Evolutionary conservation across 1,284 basidiomycete species (phyloP).

Genomic region (Trametes hirsuta): DNA sequence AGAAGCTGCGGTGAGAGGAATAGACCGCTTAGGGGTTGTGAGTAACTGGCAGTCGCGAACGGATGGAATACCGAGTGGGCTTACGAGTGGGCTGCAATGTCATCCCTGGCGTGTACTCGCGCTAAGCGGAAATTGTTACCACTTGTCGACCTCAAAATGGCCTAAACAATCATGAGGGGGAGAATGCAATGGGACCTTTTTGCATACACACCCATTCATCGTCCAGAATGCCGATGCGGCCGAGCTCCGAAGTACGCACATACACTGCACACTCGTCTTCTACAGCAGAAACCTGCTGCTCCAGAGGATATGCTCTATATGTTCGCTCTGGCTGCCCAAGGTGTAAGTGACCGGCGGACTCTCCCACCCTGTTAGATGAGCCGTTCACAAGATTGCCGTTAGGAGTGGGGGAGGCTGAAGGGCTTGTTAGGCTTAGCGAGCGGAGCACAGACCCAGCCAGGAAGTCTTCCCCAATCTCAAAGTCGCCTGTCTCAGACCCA

Average conservation of each 20-base stretch:
- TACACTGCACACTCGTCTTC: slow-evolving; percentile 32
- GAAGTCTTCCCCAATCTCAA: slow-evolving; percentile 70
- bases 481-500: slow-evolving; percentile 31
- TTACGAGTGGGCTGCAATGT: slow-evolving; percentile 39
- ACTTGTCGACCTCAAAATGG: slow-evolving; percentile 12
- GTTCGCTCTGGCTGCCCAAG: slow-evolving; percentile 17
- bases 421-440: slow-evolving; percentile 12
- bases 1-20: slow-evolving; percentile 61
- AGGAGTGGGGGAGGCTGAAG: slow-evolving; percentile 2
- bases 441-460: slow-evolving; percentile 54
- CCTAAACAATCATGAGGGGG: slow-evolving; percentile 9
- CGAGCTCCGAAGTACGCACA: slow-evolving; percentile 27
- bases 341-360: slow-evolving; percentile 1
- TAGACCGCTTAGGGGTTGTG: slow-evolving; percentile 14
- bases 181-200: background rate
- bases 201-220: slow-evolving; percentile 59
- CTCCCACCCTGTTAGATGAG: background rate
- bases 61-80: background rate
- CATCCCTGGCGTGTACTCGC: slow-evolving; percentile 59
- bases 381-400: slow-evolving; percentile 13
- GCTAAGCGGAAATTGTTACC: slow-evolving; percentile 48
- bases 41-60: background rate
- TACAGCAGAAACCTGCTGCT: slow-evolving; percentile 34
- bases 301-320: slow-evolving; percentile 35
- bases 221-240: slow-evolving; percentile 27